Percentiles rank a stretch among this genome's conserved stretches.
phyloP scores from a whole-genome alignment of 176 grass and related monocot species.

The Tillandsia fasciculata region DNA sequence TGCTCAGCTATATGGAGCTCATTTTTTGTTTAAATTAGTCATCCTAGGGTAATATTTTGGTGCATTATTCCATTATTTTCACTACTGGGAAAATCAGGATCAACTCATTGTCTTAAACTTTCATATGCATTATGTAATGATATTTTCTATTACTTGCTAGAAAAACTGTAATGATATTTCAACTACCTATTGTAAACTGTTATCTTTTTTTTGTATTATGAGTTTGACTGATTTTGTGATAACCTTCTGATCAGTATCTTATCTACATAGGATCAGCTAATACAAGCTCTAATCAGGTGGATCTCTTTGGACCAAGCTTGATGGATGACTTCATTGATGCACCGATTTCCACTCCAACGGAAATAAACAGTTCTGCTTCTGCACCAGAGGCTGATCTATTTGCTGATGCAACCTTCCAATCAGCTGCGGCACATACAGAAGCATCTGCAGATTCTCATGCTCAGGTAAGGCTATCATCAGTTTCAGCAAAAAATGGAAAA shows the following conservation, averaged over 20 bases:
- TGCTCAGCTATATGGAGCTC: too few species aligned
- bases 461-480: constrained; percentile 15
- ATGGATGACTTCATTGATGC: constrained; percentile 33
- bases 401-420: constrained; percentile 37
- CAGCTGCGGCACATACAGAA: constrained; percentile 23
- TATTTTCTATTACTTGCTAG: neutral
- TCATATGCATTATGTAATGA: neutral
- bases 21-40: too few species aligned
- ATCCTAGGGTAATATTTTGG: too few species aligned
- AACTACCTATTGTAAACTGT: too few species aligned
- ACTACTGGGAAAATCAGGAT: neutral
- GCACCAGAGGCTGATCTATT: constrained; percentile 51
- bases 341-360: constrained; percentile 24
- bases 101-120: neutral
- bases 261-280: constrained; percentile 21
- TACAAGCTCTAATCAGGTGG: constrained; percentile 28
- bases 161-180: too few species aligned
- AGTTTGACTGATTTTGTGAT: neutral
- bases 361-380: constrained; percentile 12
- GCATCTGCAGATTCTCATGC: constrained; percentile 10
- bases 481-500: neutral
- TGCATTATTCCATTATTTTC: too few species aligned
- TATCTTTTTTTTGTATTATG: too few species aligned
- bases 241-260: constrained; percentile 10
- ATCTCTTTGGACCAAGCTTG: constrained; percentile 43